phyloP scores from a whole-genome alignment of 2,329 filamentous ascomycete genomes.

The Chalaropsis ovoidea region DNA sequence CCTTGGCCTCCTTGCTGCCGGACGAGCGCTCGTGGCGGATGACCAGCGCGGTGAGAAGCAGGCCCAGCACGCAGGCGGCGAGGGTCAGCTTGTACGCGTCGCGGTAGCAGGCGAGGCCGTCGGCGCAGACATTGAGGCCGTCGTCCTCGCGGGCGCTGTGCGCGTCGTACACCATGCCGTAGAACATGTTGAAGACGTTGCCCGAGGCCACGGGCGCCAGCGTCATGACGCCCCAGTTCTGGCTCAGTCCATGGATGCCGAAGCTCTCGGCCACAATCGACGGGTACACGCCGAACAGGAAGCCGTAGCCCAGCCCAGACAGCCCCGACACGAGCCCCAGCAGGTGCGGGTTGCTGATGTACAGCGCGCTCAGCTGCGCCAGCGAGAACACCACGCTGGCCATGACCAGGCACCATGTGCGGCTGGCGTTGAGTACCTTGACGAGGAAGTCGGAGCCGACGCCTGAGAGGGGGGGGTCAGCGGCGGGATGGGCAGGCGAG shows the following conservation, averaged over 20 bases:
- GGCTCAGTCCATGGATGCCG: slow-evolving; percentile 75
- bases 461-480: slow-evolving; percentile 39
- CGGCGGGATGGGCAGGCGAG: too few species aligned
- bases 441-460: slow-evolving; percentile 87
- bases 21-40: slow-evolving; percentile 43
- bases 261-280: slow-evolving; percentile 84
- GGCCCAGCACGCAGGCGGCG: slow-evolving; percentile 56
- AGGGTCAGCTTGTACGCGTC: slow-evolving; percentile 73
- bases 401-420: slow-evolving; percentile 81
- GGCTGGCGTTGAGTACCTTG: slow-evolving; percentile 66
- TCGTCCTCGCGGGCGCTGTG: slow-evolving; percentile 60
- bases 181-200: slow-evolving; percentile 87
- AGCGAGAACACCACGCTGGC: slow-evolving; percentile 67
- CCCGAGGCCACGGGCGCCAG: slow-evolving; percentile 77
- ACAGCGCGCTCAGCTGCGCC: slow-evolving; percentile 67
- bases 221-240: slow-evolving; percentile 96
- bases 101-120: slow-evolving; percentile 72
- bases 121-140: slow-evolving; percentile 63
- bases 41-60: slow-evolving; percentile 59
- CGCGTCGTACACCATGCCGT: slow-evolving; percentile 71
- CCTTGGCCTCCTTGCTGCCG: slow-evolving; percentile 33
- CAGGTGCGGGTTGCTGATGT: slow-evolving; percentile 63
- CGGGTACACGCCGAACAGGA: slow-evolving; percentile 88
- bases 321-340: slow-evolving; percentile 70
- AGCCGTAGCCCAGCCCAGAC: slow-evolving; percentile 82